Evolutionary conservation across 345 rosid genomes (phyloP), one percentile per base, ranked within the genome.

Genomic region (Arabidopsis arenosa): DNA sequence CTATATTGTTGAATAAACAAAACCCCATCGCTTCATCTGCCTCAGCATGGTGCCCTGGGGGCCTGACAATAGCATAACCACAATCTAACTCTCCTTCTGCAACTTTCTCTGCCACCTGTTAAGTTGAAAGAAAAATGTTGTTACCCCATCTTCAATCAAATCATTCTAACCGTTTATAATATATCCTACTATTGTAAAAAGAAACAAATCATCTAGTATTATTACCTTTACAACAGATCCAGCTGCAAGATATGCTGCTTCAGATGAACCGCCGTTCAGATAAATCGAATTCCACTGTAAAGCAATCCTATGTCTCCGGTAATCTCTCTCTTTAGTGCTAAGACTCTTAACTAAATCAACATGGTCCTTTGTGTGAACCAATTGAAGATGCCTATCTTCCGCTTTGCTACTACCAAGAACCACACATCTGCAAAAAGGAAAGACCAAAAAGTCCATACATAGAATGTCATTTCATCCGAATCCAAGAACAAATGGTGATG

Each of bases 41-140:
- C 74, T 92, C 99, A 26, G 99, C 97, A 88, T 95, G 99, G 79
- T 95, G 99, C 5, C 99, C 99, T n/a, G 99, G 97, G n/a, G 99
- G 99, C 82, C 99, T 86, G 66, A 95, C 93, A 79, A 95, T 81
- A 51, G 97, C 96, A 75, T 86, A 93, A 30, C 88, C 97, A 81
- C 90, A 87, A 77, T 87, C 79, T 80, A 92, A 43, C 63, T 95
- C 97, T 54, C 97, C 92, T 77, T 80, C 83, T 18, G 99, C 96
- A 77, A 92, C 97, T 83, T 78, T 86, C 70, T 89, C 91, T 21
- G 88, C 84, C 47, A 83, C 81, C 98, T 94, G 72, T 44, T 26
- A 8, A 53, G 54, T 72, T 70, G 26, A 28, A 78, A 72, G 77
- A 9, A 56, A 47, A 36, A 32, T 18, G 6, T 41, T 41, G 36